These are phyloP conservation scores for Yarrowia osloensis DNA, from an alignment of 805 yeast genomes.

Conservation along the genomic window DNA sequence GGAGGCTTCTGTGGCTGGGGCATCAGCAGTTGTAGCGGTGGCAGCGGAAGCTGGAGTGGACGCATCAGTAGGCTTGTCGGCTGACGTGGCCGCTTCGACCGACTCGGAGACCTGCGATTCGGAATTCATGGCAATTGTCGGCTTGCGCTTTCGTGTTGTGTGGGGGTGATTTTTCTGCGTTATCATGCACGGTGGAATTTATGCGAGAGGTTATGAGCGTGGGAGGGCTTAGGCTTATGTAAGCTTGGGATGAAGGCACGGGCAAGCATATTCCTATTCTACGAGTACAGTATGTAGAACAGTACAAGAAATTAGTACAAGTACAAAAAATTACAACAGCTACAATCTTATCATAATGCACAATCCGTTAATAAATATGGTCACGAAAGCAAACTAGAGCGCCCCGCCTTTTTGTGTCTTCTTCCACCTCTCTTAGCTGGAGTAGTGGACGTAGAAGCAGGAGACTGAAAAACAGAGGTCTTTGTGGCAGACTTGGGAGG, in stretches of 20 bases:
- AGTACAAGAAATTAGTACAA: too few relatives aligned
- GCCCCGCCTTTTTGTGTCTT: background rate
- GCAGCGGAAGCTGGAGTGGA: background rate
- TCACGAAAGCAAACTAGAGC: background rate
- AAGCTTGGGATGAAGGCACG: too few relatives aligned
- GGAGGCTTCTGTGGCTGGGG: background rate
- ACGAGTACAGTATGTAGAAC: too few relatives aligned
- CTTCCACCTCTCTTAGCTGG: too few relatives aligned
- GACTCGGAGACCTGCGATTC: background rate
- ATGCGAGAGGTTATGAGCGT: background rate
- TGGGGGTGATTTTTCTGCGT: conserved; percentile 20
- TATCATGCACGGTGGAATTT: conserved; percentile 22
- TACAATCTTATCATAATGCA: background rate
- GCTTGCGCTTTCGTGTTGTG: background rate
- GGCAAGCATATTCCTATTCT: too few relatives aligned
- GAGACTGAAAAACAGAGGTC: too few relatives aligned
- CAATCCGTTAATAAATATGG: background rate
- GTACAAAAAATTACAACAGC: background rate
- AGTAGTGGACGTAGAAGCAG: too few relatives aligned
- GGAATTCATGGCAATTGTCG: conserved; percentile 5
- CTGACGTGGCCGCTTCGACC: background rate
- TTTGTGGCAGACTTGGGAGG: background rate
- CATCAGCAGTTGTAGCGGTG: background rate
- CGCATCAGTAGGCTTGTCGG: background rate
- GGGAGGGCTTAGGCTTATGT: background rate